Base-by-base conservation (phyloP, 495 filamentous ascomycete species). In the Venustampulla echinocandica region DNA sequence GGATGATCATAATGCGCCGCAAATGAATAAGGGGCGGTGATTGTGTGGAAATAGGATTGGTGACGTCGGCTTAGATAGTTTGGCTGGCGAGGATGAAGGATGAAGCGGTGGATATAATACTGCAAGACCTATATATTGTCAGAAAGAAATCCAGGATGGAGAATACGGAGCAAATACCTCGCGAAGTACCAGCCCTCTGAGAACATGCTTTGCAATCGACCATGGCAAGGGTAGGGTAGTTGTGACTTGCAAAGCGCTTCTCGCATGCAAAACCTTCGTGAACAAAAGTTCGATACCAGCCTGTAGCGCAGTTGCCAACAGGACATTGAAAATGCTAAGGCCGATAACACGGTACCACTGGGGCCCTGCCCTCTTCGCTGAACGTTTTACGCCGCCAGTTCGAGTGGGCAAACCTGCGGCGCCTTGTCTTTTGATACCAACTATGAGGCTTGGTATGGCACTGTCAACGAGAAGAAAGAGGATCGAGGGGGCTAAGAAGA, bases 1-100 rank as follows among this genome's bases (percentile, higher is more conserved):
- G 89, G 87, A 53, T 95, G 87, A 62, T 96, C 88, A 59, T 86
- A 87, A 57, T 82, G 80, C 32, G 73, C 82, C 51, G 72, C 77
- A 37, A 80, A 72, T 17, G 82, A 73, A 66, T 76, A 89, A 1
- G 85, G 82, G 0, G 75, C 62, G 3, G 60, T 49, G 15, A 82
- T 64, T 13, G 64, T 56, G 57, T 95, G 87, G 46, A 84, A 80
- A 75, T 84, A 87, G 32, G 44, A 39, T 7, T 63, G 47, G 60
- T 94, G 88, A 30, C 69, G 65, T 10, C 59, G 45, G 22, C 60
- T 50, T 15, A 59, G 9, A 9, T 64, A 10, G 48, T 51, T 57
- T 1, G 50, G 57, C 15, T 11, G 35, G 13, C 25, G 19, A 24
- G 63, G 61, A 64, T 94, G 88, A 0, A 95, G 70, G 32, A 77